Percentiles rank a stretch among this genome's conserved stretches.
phyloP scores from a whole-genome alignment of 257 asterid species.

The Linaria vulgaris region DNA sequence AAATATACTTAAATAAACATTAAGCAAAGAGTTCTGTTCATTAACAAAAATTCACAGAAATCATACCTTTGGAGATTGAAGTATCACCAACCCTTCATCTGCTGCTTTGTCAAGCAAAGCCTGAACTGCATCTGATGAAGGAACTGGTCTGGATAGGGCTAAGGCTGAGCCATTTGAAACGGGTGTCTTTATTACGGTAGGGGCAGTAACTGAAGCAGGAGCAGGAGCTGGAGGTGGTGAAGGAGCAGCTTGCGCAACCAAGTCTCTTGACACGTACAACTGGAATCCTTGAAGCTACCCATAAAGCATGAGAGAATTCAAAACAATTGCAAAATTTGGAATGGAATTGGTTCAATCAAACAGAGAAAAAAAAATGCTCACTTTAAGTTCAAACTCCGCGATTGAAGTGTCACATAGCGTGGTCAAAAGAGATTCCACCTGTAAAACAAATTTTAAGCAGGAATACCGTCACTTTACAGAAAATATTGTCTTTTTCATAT shows the following conservation, averaged over 20 bases:
- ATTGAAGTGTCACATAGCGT: constrained; percentile 76
- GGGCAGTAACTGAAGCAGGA: constrained; percentile 48
- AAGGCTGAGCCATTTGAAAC: constrained; percentile 66
- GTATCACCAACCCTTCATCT: constrained; percentile 71
- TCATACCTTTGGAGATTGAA: constrained; percentile 79
- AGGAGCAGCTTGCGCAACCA: constrained; percentile 44
- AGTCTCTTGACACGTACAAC: constrained; percentile 58
- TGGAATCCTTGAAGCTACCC: constrained; percentile 69
- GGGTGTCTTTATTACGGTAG: constrained; percentile 42
- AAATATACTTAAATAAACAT: background rate
- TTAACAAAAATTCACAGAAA: background rate
- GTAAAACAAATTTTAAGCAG: constrained; percentile 35
- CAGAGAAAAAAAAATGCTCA: constrained; percentile 29
- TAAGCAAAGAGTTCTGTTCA: background rate
- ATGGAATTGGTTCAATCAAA: background rate
- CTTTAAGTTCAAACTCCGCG: constrained; percentile 83
- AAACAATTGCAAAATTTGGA: constrained; percentile 15
- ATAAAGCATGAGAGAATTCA: constrained; percentile 12
- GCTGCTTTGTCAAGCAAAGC: constrained; percentile 55
- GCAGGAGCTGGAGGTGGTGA: constrained; percentile 36
- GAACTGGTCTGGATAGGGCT: constrained; percentile 47
- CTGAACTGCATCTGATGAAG: constrained; percentile 47
- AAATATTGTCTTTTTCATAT: constrained; percentile 2
- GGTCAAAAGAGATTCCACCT: constrained; percentile 78
- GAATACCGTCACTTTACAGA: constrained; percentile 10